Percentiles rank a stretch among this genome's conserved stretches.
These are phyloP conservation scores for Leavenworthia alabamica DNA, from an alignment of 345 rosid species.

Conservation along the genomic window DNA sequence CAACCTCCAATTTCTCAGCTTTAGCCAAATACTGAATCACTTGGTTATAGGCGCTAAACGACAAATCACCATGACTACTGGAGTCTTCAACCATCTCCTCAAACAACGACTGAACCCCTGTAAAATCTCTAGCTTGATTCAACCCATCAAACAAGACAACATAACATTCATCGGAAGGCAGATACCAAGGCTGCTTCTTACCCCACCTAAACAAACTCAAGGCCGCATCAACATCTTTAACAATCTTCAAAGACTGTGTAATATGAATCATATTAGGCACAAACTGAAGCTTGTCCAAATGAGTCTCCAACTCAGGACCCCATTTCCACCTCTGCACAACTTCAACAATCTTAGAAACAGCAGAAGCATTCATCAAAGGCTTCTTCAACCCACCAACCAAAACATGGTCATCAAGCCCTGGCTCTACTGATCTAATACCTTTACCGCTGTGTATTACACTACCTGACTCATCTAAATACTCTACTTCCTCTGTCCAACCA, in stretches of 20 bases:
- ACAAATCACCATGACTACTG: constrained; percentile 31
- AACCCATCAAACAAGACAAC: constrained; percentile 65
- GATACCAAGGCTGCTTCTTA: constrained; percentile 81
- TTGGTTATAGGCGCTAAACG: constrained; percentile 53
- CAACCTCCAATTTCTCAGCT: constrained; percentile 85
- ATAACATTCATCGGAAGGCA: constrained; percentile 58
- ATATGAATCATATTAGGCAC: constrained; percentile 78
- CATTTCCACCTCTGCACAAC: constrained; percentile 93
- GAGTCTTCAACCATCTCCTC: constrained; percentile 76
- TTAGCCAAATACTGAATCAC: constrained; percentile 82
- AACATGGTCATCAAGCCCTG: constrained; percentile 79
- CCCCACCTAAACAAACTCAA: constrained; percentile 87
- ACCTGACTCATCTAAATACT: constrained; percentile 93
- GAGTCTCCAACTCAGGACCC: constrained; percentile 96
- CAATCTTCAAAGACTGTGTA: constrained; percentile 60
- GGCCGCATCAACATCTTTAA: constrained; percentile 53
- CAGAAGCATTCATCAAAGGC: constrained; percentile 68
- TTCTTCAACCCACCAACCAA: constrained; percentile 80
- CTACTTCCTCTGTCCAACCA: constrained; percentile 77
- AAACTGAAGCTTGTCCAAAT: constrained; percentile 76
- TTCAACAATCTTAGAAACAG: constrained; percentile 86
- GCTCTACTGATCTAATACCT: constrained; percentile 83
- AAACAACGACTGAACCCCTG: constrained; percentile 61
- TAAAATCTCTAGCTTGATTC: constrained; percentile 61
- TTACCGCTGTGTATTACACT: constrained; percentile 67